Evolutionary conservation across 2,329 filamentous ascomycete species (phyloP).

Genomic region (Fusarium transvaalense): DNA sequence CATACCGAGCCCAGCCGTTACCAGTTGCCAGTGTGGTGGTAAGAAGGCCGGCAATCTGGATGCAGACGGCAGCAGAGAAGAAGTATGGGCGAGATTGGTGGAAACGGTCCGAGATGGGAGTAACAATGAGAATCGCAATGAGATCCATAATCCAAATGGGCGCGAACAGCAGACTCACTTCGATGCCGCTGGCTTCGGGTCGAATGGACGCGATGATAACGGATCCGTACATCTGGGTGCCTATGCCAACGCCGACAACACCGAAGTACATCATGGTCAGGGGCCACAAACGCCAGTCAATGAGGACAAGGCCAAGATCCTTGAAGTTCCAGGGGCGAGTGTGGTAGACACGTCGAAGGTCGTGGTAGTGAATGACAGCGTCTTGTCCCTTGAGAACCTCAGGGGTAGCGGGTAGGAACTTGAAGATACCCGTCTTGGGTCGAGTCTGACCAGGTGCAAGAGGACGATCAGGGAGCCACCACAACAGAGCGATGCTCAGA

Average conservation of each 20-base stretch:
- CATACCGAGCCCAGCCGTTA: slow-evolving; percentile 86
- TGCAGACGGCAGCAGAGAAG: slow-evolving; percentile 79
- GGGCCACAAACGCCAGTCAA: slow-evolving; percentile 92
- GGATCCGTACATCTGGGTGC: slow-evolving; percentile 87
- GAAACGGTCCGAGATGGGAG: slow-evolving; percentile 88
- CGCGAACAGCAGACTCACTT: slow-evolving; percentile 85
- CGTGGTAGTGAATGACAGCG: slow-evolving; percentile 83
- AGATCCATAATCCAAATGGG: slow-evolving; percentile 97
- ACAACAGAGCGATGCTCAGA: slow-evolving; percentile 79
- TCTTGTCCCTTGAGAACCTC: slow-evolving; percentile 83
- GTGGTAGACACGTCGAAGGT: slow-evolving; percentile 84
- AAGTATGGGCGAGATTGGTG: slow-evolving; percentile 82
- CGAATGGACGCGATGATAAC: slow-evolving; percentile 88
- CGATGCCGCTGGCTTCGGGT: slow-evolving; percentile 76
- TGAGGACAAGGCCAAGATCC: slow-evolving; percentile 77
- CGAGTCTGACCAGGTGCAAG: slow-evolving; percentile 75
- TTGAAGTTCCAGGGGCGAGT: slow-evolving; percentile 77
- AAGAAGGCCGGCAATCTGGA: slow-evolving; percentile 87
- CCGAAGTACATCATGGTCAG: slow-evolving; percentile 93
- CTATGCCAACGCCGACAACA: slow-evolving; percentile 91
- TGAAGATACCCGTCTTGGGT: slow-evolving; percentile 64
- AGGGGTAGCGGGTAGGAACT: slow-evolving; percentile 75
- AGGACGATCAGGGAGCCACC: slow-evolving; percentile 92
- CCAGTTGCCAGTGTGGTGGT: slow-evolving; percentile 79
- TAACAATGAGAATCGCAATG: slow-evolving; percentile 86